phyloP scores from a whole-genome alignment of 306 rosid species.

The Rubus idaeus region DNA sequence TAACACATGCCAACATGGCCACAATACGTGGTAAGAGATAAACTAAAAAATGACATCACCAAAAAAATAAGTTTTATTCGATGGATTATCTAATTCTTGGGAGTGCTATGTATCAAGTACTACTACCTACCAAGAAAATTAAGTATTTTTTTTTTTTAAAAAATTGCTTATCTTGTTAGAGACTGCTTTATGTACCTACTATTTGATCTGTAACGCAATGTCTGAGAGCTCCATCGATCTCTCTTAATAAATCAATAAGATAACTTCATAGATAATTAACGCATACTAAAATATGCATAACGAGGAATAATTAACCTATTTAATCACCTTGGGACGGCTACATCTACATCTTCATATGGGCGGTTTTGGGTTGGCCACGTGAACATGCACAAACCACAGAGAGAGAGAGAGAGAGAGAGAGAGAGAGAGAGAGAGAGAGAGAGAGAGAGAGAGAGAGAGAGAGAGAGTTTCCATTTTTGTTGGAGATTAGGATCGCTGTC shows the following conservation, averaged over 20 bases:
- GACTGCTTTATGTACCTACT: neutral
- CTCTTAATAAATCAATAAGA: constrained; percentile 3
- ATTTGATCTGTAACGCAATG: constrained; percentile 6
- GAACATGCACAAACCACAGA: constrained; percentile 24
- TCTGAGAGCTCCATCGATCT: neutral
- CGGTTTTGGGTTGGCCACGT: constrained; percentile 59
- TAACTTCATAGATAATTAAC: neutral
- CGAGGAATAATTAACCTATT: neutral
- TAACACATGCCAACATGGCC: neutral
- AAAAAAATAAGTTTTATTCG: neutral
- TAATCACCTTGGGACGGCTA: constrained; percentile 16
- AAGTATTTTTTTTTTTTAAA: too few relatives aligned
- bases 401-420: neutral
- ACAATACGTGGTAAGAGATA: neutral
- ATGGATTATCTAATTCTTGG: neutral
- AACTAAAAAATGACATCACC: neutral
- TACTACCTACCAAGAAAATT: neutral
- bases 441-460: too few relatives aligned
- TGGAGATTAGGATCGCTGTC: too few relatives aligned
- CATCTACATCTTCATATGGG: neutral
- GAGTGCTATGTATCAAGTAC: neutral
- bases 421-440: neutral
- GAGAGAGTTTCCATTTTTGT: too few relatives aligned
- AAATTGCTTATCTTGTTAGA: constrained; percentile 1
- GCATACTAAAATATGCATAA: neutral